Evolutionary conservation across 2,329 filamentous ascomycete species (phyloP).

Genomic region (Hymenotorrendiella dingleyae): DNA sequence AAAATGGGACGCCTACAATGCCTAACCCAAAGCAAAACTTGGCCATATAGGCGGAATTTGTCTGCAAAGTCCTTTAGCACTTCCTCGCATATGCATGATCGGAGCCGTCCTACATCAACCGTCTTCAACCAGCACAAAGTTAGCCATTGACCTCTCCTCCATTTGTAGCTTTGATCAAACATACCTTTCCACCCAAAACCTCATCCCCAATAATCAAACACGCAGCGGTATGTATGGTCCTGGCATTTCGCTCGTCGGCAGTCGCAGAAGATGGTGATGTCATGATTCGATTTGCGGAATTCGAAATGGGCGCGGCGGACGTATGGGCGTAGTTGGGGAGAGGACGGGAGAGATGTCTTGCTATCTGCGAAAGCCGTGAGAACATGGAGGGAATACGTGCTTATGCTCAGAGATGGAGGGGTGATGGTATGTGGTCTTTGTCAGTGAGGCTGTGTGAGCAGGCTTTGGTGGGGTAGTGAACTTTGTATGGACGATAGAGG

Average conservation of each 20-base stretch:
- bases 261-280: conserved; percentile 37
- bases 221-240: conserved; percentile 80
- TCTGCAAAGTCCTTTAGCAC: conserved; percentile 35
- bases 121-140: conserved; percentile 26
- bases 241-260: conserved; percentile 49
- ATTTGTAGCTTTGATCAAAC: conserved; percentile 17
- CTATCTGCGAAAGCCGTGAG: conserved; percentile 65
- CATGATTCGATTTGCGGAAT: conserved; percentile 34
- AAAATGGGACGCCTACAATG: conserved; percentile 47
- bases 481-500: too few relatives aligned
- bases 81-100: background rate
- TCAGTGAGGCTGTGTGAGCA: too few relatives aligned
- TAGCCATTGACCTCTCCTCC: conserved; percentile 26
- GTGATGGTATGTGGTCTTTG: background rate
- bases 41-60: conserved; percentile 58
- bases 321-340: conserved; percentile 49
- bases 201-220: conserved; percentile 97
- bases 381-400: conserved; percentile 53
- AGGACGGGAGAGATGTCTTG: conserved; percentile 63
- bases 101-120: conserved; percentile 30
- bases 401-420: background rate
- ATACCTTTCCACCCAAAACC: conserved; percentile 87
- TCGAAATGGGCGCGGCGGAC: conserved; percentile 18
- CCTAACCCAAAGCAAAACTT: conserved; percentile 59
- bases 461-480: too few relatives aligned